A percentile compares a stretch with the other conserved stretches of the same genome.
These are phyloP conservation scores for Pleurostoma richardsiae DNA, from an alignment of 2,329 filamentous ascomycete genomes.

Conservation along the genomic window DNA sequence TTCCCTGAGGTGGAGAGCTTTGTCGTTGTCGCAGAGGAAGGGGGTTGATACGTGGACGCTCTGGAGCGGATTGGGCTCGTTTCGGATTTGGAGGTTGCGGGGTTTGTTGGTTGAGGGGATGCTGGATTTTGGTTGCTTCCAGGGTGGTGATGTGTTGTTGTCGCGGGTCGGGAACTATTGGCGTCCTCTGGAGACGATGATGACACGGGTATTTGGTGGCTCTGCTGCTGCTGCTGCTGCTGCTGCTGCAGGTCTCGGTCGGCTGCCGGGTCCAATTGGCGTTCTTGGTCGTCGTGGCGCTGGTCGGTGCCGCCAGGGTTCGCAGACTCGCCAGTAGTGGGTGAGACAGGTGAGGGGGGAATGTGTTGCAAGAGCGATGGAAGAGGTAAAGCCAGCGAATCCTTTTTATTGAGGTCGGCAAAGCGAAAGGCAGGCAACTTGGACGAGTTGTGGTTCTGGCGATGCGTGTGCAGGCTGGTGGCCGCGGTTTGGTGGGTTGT, in stretches of 20 bases:
- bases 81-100: constrained; percentile 9
- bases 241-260: background rate
- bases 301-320: background rate
- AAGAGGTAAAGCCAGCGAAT: constrained; percentile 23
- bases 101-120: constrained; percentile 5
- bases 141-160: constrained; percentile 1
- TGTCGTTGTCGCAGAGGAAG: constrained; percentile 14
- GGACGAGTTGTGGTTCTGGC: constrained; percentile 48
- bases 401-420: constrained; percentile 38
- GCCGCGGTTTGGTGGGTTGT: constrained; percentile 7
- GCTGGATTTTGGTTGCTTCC: constrained; percentile 10
- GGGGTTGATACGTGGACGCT: constrained; percentile 30
- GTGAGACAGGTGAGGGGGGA: constrained; percentile 23
- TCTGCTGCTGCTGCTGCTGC: no score
- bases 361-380: constrained; percentile 27
- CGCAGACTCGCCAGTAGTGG: constrained; percentile 2
- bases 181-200: background rate
- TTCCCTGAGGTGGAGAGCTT: constrained; percentile 16
- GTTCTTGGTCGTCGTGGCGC: constrained; percentile 10
- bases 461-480: constrained; percentile 36
- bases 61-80: constrained; percentile 22
- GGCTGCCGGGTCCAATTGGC: constrained; percentile 1
- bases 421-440: constrained; percentile 52
- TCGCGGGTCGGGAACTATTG: constrained; percentile 4
- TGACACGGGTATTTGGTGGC: constrained; percentile 4